phyloP scores from a whole-genome alignment of 2,329 filamentous ascomycete species.

The Rhynchosporium graminicola region DNA sequence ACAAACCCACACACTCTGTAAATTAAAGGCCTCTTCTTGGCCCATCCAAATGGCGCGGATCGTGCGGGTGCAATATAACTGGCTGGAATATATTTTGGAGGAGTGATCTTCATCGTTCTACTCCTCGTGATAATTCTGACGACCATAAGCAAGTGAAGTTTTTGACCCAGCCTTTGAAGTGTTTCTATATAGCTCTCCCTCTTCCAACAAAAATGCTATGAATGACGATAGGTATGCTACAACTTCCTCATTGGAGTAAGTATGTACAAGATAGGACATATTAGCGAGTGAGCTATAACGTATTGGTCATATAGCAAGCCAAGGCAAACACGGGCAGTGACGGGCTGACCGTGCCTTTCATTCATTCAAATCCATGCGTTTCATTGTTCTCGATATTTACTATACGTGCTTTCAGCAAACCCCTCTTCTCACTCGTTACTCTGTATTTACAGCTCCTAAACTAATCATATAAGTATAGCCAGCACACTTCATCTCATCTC shows the following conservation, averaged over 20 bases:
- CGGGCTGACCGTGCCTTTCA: too few species aligned
- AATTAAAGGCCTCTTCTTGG: slow-evolving; percentile 14
- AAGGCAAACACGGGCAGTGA: too few species aligned
- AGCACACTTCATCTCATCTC: too few species aligned
- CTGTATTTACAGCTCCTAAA: too few species aligned
- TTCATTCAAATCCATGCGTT: background rate
- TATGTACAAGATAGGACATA: slow-evolving; percentile 3
- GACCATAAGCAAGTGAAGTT: too few species aligned
- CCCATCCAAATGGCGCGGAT: slow-evolving; percentile 18
- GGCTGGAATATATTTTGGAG: background rate
- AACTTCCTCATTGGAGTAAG: background rate
- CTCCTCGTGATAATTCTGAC: background rate
- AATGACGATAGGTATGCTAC: too few species aligned
- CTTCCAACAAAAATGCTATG: too few species aligned
- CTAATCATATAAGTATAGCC: too few species aligned
- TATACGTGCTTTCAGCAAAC: too few species aligned
- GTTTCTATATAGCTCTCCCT: too few species aligned
- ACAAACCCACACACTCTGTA: slow-evolving; percentile 18
- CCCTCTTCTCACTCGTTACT: background rate
- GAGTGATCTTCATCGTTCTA: background rate
- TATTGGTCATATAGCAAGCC: background rate
- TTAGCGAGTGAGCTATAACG: slow-evolving; percentile 1
- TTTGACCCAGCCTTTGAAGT: too few species aligned
- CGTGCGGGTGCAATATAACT: background rate
- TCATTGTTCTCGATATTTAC: background rate